Conservation (phyloP, 805 yeast species). For the Wickerhamiella alocasiicola region DNA sequence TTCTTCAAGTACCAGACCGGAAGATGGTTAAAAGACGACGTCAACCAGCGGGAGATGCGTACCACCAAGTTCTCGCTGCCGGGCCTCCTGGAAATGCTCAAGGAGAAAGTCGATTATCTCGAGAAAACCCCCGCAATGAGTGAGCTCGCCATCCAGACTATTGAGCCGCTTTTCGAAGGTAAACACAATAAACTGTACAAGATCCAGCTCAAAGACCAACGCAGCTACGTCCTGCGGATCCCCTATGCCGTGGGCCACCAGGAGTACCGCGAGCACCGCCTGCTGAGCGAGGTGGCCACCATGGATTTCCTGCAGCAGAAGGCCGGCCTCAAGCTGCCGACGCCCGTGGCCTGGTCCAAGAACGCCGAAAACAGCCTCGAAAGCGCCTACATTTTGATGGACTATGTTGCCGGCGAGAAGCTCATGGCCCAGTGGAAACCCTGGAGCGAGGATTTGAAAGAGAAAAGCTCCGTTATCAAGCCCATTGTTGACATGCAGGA, state of each 20-base stretch:
- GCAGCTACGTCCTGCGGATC: conserved; percentile 60
- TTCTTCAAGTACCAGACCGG: conserved; percentile 93
- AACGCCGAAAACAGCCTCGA: conserved; percentile 50
- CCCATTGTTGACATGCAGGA: conserved; percentile 61
- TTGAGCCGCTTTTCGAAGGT: conserved; percentile 84
- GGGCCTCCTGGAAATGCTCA: conserved; percentile 42
- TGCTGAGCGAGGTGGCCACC: conserved; percentile 88
- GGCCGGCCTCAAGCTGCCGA: conserved; percentile 54
- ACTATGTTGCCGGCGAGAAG: conserved; percentile 63
- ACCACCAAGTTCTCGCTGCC: conserved; percentile 69
- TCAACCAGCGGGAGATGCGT: conserved; percentile 58
- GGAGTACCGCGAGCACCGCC: conserved; percentile 41
- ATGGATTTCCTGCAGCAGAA: conserved; percentile 65
- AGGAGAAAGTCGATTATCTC: conserved; percentile 22
- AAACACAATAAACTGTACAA: conserved; percentile 83
- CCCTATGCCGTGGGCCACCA: conserved; percentile 71
- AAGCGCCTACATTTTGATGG: conserved; percentile 71
- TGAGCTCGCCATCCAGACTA: conserved; percentile 45
- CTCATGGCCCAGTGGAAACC: conserved; percentile 92
- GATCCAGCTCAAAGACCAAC: conserved; percentile 48
- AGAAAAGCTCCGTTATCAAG: conserved; percentile 42
- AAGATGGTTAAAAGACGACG: conserved; percentile 78
- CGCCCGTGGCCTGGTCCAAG: conserved; percentile 55
- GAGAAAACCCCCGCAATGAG: conserved; percentile 33
- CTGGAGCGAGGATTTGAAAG: conserved; percentile 42